phyloP scores from a whole-genome alignment of 768 basidiomycete species.

The Hygrocybe punicea region DNA sequence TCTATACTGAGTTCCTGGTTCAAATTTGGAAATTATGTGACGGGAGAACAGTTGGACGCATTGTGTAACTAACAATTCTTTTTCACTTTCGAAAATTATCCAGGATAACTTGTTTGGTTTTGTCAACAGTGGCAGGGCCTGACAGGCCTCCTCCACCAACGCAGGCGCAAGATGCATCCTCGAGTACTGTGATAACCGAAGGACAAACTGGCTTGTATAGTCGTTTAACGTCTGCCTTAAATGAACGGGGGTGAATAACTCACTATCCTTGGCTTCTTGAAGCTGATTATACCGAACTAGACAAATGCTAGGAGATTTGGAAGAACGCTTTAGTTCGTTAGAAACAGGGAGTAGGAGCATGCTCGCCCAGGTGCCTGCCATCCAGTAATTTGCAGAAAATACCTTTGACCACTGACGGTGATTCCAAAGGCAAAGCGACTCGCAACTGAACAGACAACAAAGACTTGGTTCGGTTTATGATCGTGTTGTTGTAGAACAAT shows the following conservation, averaged over 20 bases:
- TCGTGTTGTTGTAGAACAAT: background rate
- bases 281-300: slow-evolving; percentile 28
- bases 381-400: background rate
- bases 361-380: slow-evolving; percentile 51
- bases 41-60: slow-evolving; percentile 58
- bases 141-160: slow-evolving; percentile 49
- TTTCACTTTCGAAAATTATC: background rate
- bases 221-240: slow-evolving; percentile 50
- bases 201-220: slow-evolving; percentile 44
- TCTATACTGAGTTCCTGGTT: slow-evolving; percentile 59
- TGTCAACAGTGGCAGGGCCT: slow-evolving; percentile 57
- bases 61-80: slow-evolving; percentile 43
- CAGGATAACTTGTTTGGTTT: background rate
- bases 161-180: background rate
- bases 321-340: slow-evolving; percentile 61
- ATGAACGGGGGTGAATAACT: slow-evolving; percentile 59
- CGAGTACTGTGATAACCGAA: slow-evolving; percentile 15
- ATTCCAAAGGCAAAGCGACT: slow-evolving; percentile 54
- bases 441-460: slow-evolving; percentile 60
- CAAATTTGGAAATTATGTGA: slow-evolving; percentile 45
- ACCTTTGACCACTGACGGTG: background rate
- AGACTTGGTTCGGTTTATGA: slow-evolving; percentile 63
- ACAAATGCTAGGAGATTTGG: slow-evolving; percentile 59
- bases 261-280: background rate
- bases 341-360: slow-evolving; percentile 65